Percentiles rank a stretch among this genome's conserved stretches.
Conservation (phyloP, 106 monocot species). For the Allium sativum region DNA sequence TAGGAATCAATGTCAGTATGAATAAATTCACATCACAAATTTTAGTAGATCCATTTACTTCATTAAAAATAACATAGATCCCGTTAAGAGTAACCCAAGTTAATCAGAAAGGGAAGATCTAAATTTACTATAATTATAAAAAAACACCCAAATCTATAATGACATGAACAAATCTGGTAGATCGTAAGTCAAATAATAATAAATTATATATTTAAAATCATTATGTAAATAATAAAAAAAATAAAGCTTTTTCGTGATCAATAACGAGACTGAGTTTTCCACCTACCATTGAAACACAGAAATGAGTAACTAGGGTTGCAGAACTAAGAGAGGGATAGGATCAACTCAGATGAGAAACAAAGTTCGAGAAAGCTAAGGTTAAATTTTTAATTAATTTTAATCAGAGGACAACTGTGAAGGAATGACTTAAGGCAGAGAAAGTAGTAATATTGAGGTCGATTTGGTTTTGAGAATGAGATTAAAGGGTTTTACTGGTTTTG, state of each 20-base stretch:
- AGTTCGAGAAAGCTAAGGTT: background rate
- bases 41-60: no score
- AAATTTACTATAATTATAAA: background rate
- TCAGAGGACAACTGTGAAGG: background rate
- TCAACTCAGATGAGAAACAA: background rate
- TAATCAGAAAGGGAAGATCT: background rate
- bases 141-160: background rate
- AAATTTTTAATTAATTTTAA: background rate
- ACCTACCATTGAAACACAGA: background rate
- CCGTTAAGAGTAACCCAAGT: background rate
- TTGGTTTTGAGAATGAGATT: no score
- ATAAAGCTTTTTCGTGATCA: conserved; percentile 4
- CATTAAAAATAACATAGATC: no score
- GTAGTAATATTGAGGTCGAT: no score
- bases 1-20: no score
- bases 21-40: no score
- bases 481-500: no score
- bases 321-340: background rate
- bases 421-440: background rate
- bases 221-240: no score
- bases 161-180: no score
- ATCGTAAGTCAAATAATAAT: background rate
- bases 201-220: background rate
- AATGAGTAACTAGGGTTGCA: background rate
- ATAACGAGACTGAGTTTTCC: conserved; percentile 1